phyloP scores from a whole-genome alignment of 441 rosid species.

The Populus hybrid region DNA sequence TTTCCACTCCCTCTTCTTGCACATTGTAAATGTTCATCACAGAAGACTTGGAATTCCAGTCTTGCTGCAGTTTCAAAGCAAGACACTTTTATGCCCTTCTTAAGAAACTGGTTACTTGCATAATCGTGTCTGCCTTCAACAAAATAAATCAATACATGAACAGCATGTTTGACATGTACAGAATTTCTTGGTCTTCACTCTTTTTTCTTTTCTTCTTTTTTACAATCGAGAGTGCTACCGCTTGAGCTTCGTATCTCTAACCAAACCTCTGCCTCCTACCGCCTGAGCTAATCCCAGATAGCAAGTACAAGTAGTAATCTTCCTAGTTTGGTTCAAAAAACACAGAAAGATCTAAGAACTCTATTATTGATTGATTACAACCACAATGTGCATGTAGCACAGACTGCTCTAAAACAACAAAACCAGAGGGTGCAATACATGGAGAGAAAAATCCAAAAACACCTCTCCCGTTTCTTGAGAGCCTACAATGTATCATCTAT shows the following conservation, averaged over 20 bases:
- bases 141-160: background rate
- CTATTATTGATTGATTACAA: background rate
- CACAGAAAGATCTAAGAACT: background rate
- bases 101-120: too few species aligned
- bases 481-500: constrained; percentile 12
- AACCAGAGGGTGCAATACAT: constrained; percentile 4
- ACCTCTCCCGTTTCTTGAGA: constrained; percentile 7
- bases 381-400: background rate
- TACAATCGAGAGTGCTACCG: background rate
- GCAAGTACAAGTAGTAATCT: background rate
- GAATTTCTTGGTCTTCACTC: background rate
- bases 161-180: background rate
- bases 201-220: background rate
- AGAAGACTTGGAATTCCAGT: background rate
- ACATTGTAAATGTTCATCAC: background rate
- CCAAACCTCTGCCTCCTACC: background rate
- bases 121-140: background rate
- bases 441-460: background rate
- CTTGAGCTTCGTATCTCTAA: background rate
- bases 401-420: background rate
- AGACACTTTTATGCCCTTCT: too few species aligned
- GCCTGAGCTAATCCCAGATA: background rate
- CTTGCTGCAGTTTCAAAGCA: too few species aligned
- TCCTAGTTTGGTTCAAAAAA: background rate
- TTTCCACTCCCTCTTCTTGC: background rate